Evolutionary conservation across 805 yeast species (phyloP).

Genomic region (Candida boleticola): DNA sequence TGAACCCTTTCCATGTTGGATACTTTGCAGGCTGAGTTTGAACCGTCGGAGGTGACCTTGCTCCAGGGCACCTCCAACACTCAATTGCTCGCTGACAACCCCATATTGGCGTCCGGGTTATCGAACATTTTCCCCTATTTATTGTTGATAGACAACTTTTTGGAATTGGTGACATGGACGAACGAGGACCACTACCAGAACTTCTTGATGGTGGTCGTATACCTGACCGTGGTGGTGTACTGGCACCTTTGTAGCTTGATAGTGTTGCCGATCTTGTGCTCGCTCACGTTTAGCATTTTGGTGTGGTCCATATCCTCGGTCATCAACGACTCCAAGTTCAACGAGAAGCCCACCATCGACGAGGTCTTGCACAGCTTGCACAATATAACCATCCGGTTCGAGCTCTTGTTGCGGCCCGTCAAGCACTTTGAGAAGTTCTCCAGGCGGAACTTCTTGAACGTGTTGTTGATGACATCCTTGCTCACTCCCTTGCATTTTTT

Average conservation of each 20-base stretch:
- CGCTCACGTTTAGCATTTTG: constrained; percentile 35
- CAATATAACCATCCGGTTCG: constrained; percentile 44
- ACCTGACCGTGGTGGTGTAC: constrained; percentile 38
- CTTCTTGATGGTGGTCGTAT: constrained; percentile 38
- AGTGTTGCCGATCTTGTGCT: constrained; percentile 38
- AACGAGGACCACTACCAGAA: constrained; percentile 49
- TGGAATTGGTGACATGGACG: constrained; percentile 55
- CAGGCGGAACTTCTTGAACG: constrained; percentile 23
- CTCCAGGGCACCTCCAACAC: constrained; percentile 27
- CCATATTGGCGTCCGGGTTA: constrained; percentile 45
- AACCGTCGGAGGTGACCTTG: constrained; percentile 36
- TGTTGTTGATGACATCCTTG: constrained; percentile 28
- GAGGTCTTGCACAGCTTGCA: constrained; percentile 49
- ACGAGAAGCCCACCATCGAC: constrained; percentile 51
- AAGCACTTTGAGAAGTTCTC: constrained; percentile 24
- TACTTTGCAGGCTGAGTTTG: constrained; percentile 25
- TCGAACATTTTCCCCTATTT: constrained; percentile 48
- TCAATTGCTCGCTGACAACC: constrained; percentile 40
- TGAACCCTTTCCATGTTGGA: too few species aligned
- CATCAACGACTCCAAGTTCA: constrained; percentile 37
- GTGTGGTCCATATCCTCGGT: constrained; percentile 47
- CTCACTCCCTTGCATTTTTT: constrained; percentile 45
- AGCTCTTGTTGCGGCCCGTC: constrained; percentile 40
- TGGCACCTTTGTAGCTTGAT: constrained; percentile 39
- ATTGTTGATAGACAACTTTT: constrained; percentile 40